phyloP scores from a whole-genome alignment of 176 grass and related monocot genomes.

The Rhynchospora pubera region DNA sequence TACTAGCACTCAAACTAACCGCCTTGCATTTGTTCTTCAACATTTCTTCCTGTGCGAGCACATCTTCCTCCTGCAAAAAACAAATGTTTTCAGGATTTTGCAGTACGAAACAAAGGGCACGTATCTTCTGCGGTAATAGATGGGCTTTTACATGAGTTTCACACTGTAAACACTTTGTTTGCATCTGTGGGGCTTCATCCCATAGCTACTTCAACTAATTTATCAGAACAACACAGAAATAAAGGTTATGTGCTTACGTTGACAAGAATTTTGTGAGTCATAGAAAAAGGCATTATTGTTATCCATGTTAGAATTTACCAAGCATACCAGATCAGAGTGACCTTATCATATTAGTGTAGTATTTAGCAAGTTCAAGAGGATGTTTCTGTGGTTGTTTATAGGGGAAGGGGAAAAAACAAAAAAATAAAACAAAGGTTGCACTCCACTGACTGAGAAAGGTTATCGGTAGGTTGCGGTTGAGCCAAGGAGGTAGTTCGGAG shows the following conservation, averaged over 20 bases:
- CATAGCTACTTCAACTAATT: background rate
- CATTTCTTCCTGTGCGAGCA: constrained; percentile 60
- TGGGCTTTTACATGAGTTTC: background rate
- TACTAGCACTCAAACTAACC: constrained; percentile 46
- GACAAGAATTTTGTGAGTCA: background rate
- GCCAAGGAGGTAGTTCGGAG: no score
- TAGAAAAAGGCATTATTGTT: background rate
- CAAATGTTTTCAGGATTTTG: background rate
- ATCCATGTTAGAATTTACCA: no score
- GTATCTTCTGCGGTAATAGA: background rate
- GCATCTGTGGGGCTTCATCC: background rate
- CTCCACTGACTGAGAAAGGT: no score
- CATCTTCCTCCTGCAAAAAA: constrained; percentile 46
- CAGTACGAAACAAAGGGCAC: background rate
- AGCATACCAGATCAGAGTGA: no score
- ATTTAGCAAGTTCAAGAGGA: no score
- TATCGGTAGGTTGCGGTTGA: no score
- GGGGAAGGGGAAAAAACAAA: no score
- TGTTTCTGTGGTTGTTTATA: no score
- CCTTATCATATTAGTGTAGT: background rate
- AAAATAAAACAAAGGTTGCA: no score
- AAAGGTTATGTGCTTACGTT: background rate
- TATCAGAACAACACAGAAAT: background rate
- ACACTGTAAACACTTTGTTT: background rate
- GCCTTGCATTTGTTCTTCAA: constrained; percentile 44